Percentiles rank a stretch among this genome's conserved stretches.
These are phyloP conservation scores for Raphanus hybrid DNA, from an alignment of 441 rosid genomes.

Conservation along the genomic window DNA sequence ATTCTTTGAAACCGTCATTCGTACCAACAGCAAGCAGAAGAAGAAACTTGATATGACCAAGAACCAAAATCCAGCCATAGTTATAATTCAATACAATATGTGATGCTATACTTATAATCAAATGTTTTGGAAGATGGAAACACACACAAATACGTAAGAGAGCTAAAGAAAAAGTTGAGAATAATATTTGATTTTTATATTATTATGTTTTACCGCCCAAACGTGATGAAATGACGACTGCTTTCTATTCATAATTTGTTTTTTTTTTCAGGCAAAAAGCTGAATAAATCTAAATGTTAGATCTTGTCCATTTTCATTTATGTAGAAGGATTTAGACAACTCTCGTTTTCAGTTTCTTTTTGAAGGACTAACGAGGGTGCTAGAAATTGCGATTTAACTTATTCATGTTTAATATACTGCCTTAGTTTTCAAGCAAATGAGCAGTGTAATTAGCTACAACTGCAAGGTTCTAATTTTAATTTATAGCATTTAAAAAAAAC, in stretches of 20 bases:
- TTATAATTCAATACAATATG: background rate
- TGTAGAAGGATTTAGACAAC: constrained; percentile 39
- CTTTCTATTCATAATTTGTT: constrained; percentile 34
- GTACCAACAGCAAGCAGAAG: constrained; percentile 32
- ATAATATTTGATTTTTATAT: constrained; percentile 8
- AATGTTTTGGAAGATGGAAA: constrained; percentile 21
- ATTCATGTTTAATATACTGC: constrained; percentile 12
- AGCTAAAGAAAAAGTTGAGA: constrained; percentile 18
- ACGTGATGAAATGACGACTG: constrained; percentile 27
- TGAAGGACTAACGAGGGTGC: constrained; percentile 25
- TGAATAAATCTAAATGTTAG: constrained; percentile 41
- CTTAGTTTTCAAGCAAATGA: constrained; percentile 39
- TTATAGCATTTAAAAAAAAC: too few relatives aligned
- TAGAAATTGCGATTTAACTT: constrained; percentile 33
- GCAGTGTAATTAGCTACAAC: constrained; percentile 32
- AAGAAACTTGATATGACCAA: constrained; percentile 19
- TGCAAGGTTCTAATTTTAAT: constrained; percentile 12
- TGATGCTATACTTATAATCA: background rate
- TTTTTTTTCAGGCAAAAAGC: constrained; percentile 35
- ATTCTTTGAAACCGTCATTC: constrained; percentile 29
- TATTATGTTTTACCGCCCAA: constrained; percentile 18
- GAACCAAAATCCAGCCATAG: constrained; percentile 27
- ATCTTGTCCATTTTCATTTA: constrained; percentile 41
- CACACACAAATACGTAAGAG: constrained; percentile 22
- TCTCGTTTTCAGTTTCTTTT: background rate